Conservation (phyloP, 1,284 basidiomycete species). For the Phylloporus sp. region DNA sequence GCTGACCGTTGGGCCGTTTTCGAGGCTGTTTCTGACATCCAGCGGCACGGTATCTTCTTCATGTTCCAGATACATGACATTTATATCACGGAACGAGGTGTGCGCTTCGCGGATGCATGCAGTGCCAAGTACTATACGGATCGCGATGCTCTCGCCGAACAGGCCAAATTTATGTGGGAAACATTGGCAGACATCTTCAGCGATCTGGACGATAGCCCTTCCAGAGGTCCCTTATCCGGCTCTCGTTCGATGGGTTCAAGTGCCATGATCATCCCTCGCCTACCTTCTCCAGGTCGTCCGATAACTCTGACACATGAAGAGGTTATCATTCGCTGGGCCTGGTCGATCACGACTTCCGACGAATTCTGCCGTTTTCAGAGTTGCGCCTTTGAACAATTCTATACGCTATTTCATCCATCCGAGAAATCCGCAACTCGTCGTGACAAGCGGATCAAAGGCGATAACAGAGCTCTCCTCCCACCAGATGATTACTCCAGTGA, state of each 20-base stretch:
- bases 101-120: constrained; percentile 34
- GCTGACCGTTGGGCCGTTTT: constrained; percentile 48
- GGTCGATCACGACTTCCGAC: constrained; percentile 29
- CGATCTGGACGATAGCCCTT: constrained; percentile 7
- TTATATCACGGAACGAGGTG: constrained; percentile 36
- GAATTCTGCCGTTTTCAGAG: neutral
- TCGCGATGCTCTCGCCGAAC: constrained; percentile 30
- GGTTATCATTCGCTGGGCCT: constrained; percentile 26
- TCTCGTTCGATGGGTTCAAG: constrained; percentile 15
- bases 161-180: constrained; percentile 27
- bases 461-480: constrained; percentile 22
- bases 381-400: constrained; percentile 4
- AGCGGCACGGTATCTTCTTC: constrained; percentile 40
- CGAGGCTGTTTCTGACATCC: constrained; percentile 45
- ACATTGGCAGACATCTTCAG: constrained; percentile 26
- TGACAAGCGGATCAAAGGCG: constrained; percentile 15
- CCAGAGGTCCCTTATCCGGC: neutral
- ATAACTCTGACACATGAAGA: constrained; percentile 27
- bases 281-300: constrained; percentile 30
- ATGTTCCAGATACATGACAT: constrained; percentile 31
- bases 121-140: constrained; percentile 22
- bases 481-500: constrained; percentile 24
- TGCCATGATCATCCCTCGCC: constrained; percentile 32
- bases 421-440: constrained; percentile 9
- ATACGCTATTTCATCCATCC: neutral